Base-by-base conservation (phyloP, 345 rosid genomes). In the Salix brachista region DNA sequence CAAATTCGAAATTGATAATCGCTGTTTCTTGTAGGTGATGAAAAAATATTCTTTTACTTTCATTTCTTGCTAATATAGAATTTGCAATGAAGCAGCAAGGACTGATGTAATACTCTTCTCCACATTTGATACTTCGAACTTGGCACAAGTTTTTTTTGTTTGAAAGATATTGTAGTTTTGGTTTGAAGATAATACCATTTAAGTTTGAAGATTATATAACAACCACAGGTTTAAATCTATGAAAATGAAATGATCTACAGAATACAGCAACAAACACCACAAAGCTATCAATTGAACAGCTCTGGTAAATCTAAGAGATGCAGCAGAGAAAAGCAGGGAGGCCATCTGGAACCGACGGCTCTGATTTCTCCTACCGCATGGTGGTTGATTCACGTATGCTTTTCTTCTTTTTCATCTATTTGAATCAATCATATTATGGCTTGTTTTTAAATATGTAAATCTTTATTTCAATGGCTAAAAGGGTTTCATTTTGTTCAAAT, bases 341-440 rank as follows among this genome's bases (percentile, higher is more conserved):
- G 75, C 94, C 94, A 32, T 80, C 84, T 34, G 98, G 93, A 14
- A 94, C 97, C 11, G 97, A 94, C 66, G 98, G 96, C 73, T 94
- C 91, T 0, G 96, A 94, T 87, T 92, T 88, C 90, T 90, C 92
- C 0, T 91, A 82, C 80, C 91, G 97, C 10, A 92, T 92, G 98
- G 96, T 91, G 70, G 93, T 94, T 46, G 97, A 92, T 84, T 89
- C 94, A 78, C 90, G 98, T 92, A 82, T 75, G 93, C 79, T 72
- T 66, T 64, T 16, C 50, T n/a, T 39, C 26, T 17, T n/a, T 30
- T 65, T 64, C 70, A 71, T 73, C 61, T 52, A 14, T 65, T 26
- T 2, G 18, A 72, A 68, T 71, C 48, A 52, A n/a, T 17, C 14
- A 18, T 6, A 6, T 30, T 42, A 18, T 21, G 50, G 54, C 23